Evolutionary conservation across 352 stramenopile species (phyloP), one percentile per base, ranked within the genome.

Genomic region (Paralagenidium karlingii): DNA sequence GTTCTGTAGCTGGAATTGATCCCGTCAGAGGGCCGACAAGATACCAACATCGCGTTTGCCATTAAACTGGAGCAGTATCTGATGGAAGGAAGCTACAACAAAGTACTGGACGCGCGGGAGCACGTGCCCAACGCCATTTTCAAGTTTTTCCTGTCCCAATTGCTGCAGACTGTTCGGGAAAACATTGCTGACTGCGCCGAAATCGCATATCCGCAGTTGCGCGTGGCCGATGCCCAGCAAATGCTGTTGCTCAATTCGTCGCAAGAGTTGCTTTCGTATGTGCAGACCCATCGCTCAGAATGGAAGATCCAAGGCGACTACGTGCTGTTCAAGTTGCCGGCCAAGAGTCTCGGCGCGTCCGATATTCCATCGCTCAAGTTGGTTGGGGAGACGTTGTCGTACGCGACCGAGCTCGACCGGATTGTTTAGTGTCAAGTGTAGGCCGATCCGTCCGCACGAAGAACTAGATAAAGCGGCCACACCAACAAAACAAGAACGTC

Each of bases 141-240:
- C 67, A 71, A 74, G 55, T 96, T 96, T 55, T 97, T 97, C 60
- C 74, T 98, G 29, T 71, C 86, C 20, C 83, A 94, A 48, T 53
- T 97, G 22, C 57, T 97, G 19, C 79, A 94, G 55, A 97, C 93
- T 8, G 93, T 98, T 30, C 74, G 93, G 11, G 90, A 97, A 53
- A 93, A 91, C 46, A 95, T 98, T 58, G 93, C 90, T 11, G 93
- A 97, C 62, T 97, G 89, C 65, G 77, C 94, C 25, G 89, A 97
- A 68, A 85, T 97, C 33, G 74, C 84, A 9, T 97, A 96, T 55
- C 78, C 86, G 58, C 90, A 66, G 21, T 77, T 97, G 32, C 73
- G 73, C 20, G 47, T 96, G 18, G 36, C 32, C 10, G 84, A 96
- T 54, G 85, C 87, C 3, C 75, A 93, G 51, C 78, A 80, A 38